phyloP scores from a whole-genome alignment of 805 yeast species.

The Pichia rugopelliculosa region DNA sequence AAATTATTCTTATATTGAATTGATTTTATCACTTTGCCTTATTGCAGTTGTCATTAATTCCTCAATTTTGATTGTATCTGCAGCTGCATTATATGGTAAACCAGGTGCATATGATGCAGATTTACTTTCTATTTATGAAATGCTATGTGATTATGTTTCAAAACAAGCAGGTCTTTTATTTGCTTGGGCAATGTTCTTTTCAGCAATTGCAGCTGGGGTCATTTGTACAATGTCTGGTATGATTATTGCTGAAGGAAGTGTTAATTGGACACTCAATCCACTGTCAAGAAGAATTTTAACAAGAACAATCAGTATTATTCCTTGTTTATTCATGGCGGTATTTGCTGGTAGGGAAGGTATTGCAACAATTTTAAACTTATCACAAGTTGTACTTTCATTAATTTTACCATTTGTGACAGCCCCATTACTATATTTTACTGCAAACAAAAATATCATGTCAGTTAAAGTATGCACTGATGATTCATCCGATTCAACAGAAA shows the following conservation, averaged over 20 bases:
- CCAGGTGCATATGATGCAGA: conserved; percentile 76
- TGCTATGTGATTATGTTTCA: conserved; percentile 55
- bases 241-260: conserved; percentile 84
- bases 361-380: conserved; percentile 65
- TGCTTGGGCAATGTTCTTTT: conserved; percentile 73
- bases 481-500: conserved; percentile 2
- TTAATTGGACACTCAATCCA: conserved; percentile 74
- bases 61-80: conserved; percentile 76
- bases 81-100: conserved; percentile 64
- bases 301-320: conserved; percentile 69
- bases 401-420: conserved; percentile 79
- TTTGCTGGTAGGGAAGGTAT: conserved; percentile 70
- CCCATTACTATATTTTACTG: conserved; percentile 78
- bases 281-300: conserved; percentile 76
- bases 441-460: conserved; percentile 60
- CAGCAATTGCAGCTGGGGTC: conserved; percentile 88
- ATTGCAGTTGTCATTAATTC: conserved; percentile 83
- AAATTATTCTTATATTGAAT: conserved; percentile 65
- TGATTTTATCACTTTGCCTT: conserved; percentile 61
- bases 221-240: conserved; percentile 93
- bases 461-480: conserved; percentile 29
- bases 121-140: conserved; percentile 63
- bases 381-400: conserved; percentile 79
- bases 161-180: conserved; percentile 77
- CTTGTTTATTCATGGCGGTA: conserved; percentile 67